Base-by-base conservation (phyloP, 139 green algal species). In the Micractinium sp. region DNA sequence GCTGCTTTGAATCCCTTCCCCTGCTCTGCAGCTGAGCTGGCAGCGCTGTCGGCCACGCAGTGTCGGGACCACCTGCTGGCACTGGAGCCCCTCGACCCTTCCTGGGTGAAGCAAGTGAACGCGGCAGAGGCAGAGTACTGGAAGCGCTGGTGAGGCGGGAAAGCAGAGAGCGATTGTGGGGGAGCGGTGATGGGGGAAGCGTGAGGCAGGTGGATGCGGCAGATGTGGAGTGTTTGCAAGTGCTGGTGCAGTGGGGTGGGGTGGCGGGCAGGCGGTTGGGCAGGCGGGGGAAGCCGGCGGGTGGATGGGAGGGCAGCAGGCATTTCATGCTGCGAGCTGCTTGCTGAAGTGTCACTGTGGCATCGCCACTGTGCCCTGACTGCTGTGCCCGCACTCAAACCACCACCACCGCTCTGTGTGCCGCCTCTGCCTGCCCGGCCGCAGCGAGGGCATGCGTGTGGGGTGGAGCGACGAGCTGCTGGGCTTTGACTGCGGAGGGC, bases 401-500 rank as follows among this genome's bases (percentile, higher is more conserved):
- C 25, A 33, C 67, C 25, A 33, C 47, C 22, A 2, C 31, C n/a
- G n/a, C n/a, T n/a, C n/a, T n/a, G n/a, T n/a, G 47, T 56, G 47
- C 18, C 73, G 73, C n/a, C 14, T 3, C 73, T 41, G 31, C 29
- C 33, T 53, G 33, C 74, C 38, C 76, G 27, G 7, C 53, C 53
- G 83, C 82, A 92, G 89, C 67, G 63, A 81, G 12, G 95, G 94
- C 35, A 53, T 74, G 20, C 91, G 96, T 0, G 89, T 97, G 38
- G 96, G 95, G 38, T 98, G 93, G 92, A 96, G 92, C 82, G 96
- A 99, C 88, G 90, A 99, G 93, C 96, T 99, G 25, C 93, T 99
- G n/a, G 96, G 96, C 1, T 99, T 99, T 92, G 98, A 99, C 92
- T 99, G 98, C 90, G 98, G 98, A 5, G 98, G 98, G 3, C 95